Conservation (phyloP, 2,329 filamentous ascomycete species). For the Madurella fahalii region DNA sequence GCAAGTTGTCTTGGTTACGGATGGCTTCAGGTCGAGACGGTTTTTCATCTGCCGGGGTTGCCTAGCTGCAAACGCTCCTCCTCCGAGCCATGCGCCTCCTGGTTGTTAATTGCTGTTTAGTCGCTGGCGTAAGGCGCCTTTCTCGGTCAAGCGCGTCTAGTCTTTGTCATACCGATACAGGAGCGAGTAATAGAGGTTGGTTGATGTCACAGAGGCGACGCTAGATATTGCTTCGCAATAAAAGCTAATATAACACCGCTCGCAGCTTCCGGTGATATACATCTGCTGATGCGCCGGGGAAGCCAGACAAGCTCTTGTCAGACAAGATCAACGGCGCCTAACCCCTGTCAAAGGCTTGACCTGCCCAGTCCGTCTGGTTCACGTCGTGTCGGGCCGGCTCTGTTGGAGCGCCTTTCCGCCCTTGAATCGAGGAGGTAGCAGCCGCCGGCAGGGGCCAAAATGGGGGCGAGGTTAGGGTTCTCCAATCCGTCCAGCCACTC, state of each 20-base stretch:
- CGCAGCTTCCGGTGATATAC: constrained; percentile 23
- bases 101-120: not conserved
- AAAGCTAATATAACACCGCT: constrained; percentile 22
- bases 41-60: constrained; percentile 3
- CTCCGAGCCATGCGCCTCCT: not conserved
- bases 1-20: too few relatives aligned
- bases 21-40: too few relatives aligned
- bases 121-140: not conserved
- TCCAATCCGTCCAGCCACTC: constrained; percentile 10
- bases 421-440: not conserved
- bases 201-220: constrained; percentile 14
- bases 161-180: not conserved
- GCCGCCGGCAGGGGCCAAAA: constrained; percentile 11
- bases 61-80: not conserved
- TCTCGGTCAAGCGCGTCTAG: not conserved
- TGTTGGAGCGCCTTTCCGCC: constrained; percentile 9
- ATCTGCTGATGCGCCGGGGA: constrained; percentile 3
- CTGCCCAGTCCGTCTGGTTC: constrained; percentile 1
- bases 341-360: constrained; percentile 5
- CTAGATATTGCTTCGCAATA: constrained; percentile 22
- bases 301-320: constrained; percentile 7
- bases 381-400: constrained; percentile 3
- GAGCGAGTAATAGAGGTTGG: not conserved
- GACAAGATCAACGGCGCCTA: constrained; percentile 14
- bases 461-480: constrained; percentile 3